Base-by-base conservation (phyloP, 2,329 filamentous ascomycete genomes). In the Mariannaea elegans region DNA sequence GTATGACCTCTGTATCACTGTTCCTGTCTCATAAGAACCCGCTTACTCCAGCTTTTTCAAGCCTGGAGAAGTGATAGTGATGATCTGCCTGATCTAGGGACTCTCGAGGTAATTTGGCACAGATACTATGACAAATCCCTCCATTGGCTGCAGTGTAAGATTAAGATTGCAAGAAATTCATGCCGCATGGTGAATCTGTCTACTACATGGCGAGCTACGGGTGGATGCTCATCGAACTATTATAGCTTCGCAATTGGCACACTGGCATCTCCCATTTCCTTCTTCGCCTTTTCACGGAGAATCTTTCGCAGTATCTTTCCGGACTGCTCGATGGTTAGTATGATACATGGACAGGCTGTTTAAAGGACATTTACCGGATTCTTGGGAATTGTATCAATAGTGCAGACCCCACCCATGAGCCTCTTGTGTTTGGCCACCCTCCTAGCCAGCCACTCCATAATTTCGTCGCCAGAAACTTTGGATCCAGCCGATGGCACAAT, bases 211-310 rank as follows among this genome's bases (percentile, higher is more conserved):
- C n/a, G n/a, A n/a, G n/a, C n/a, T n/a, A n/a, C n/a, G n/a, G n/a
- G n/a, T n/a, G n/a, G n/a, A n/a, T n/a, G n/a, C n/a, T n/a, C n/a
- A n/a, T n/a, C n/a, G n/a, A n/a, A n/a, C n/a, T n/a, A 27, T 27
- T 9, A 27, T 6, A 47, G 29, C 13, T 47, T 47, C 8, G 45
- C 18, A 18, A 14, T 27, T 14, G 29, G 31, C 7, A 47, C 13
- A n/a, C 14, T 16, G 24, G 24, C 5, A 27, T 36, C 39, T 8
- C 21, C 54, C n/a, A 45, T 84, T 64, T 80, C 81, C 72, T 88
- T 87, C 78, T 82, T 90, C 76, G 94, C 91, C 71, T 85, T 84
- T 71, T 94, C 91, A 31, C 90, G 81, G 67, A 95, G 76, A 48
- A 90, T 69, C 31, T 88, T 78, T 47, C 88, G 81, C 71, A 92